phyloP scores from a whole-genome alignment of 2,329 filamentous ascomycete genomes.

The Xylariaceae sp. region DNA sequence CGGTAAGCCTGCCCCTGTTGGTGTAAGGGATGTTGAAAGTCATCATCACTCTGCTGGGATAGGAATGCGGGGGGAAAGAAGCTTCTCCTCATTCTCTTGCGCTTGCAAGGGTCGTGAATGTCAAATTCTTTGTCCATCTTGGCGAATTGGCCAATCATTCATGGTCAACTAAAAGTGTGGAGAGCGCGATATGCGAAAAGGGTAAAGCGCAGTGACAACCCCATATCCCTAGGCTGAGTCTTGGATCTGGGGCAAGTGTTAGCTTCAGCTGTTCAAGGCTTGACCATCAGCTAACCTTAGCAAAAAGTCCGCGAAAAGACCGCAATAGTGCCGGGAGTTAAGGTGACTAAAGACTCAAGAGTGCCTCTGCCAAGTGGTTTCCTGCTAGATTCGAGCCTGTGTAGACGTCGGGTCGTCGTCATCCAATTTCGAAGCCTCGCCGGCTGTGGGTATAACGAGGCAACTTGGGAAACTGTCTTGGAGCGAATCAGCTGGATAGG shows the following conservation, averaged over 20 bases:
- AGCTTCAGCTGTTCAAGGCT: constrained; percentile 3
- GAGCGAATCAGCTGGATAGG: too few species aligned
- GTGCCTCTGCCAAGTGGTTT: too few species aligned
- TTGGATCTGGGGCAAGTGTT: constrained; percentile 8
- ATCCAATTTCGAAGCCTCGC: too few species aligned
- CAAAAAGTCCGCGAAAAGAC: constrained; percentile 11
- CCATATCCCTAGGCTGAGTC: constrained; percentile 9
- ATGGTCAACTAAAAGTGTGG: constrained; percentile 3
- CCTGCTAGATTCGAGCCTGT: too few species aligned
- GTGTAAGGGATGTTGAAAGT: too few species aligned
- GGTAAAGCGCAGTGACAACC: constrained; percentile 1
- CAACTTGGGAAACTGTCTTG: too few species aligned
- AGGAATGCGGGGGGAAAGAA: constrained; percentile 12
- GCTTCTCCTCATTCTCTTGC: constrained; percentile 14
- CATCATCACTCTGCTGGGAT: not conserved
- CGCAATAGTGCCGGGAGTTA: constrained; percentile 15
- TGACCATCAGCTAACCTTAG: not conserved
- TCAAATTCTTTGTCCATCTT: constrained; percentile 9
- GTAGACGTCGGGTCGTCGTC: too few species aligned
- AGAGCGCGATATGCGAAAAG: not conserved
- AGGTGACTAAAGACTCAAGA: not conserved
- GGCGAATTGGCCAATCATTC: constrained; percentile 4
- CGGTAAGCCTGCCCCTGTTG: too few species aligned
- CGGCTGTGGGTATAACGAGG: too few species aligned
- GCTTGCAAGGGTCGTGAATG: not conserved